A percentile compares a stretch with the other conserved stretches of the same genome.
Conservation (phyloP, 257 asterid species). For the Forsythia viridissima region DNA sequence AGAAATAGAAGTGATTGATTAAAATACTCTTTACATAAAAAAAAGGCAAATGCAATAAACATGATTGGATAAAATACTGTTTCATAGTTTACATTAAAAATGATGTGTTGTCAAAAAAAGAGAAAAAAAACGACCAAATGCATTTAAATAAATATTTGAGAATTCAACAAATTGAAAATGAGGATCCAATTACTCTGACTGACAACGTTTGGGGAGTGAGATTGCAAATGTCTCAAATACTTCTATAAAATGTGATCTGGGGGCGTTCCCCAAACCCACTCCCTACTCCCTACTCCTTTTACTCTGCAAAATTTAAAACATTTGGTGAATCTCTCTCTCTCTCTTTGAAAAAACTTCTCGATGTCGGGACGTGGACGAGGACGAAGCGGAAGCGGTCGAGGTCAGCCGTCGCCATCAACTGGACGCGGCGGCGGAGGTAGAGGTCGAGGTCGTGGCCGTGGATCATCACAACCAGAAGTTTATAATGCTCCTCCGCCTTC, state of each 20-base stretch:
- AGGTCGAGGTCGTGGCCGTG: slow-evolving; percentile 40
- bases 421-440: slow-evolving; percentile 23
- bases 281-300: not conserved
- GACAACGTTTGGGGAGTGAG: not conserved
- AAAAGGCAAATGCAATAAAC: too few relatives aligned
- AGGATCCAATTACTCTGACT: not conserved
- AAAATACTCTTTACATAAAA: too few relatives aligned
- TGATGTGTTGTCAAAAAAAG: not conserved
- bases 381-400: slow-evolving; percentile 27
- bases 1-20: too few relatives aligned
- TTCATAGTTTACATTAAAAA: too few relatives aligned
- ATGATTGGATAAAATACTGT: too few relatives aligned
- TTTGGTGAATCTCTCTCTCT: not conserved
- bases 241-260: too few relatives aligned
- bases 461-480: not conserved
- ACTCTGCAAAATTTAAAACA: not conserved
- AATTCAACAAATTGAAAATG: not conserved
- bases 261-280: not conserved
- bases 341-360: not conserved
- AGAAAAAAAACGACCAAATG: not conserved
- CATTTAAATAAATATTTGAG: not conserved
- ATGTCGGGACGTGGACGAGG: slow-evolving; percentile 17
- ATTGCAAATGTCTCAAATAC: not conserved
- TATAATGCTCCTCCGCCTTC: slow-evolving; percentile 25
- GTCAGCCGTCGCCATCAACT: slow-evolving; percentile 16